Evolutionary conservation across 1,139 yeast species (phyloP).

Genomic region (Barnettozyma hawaiiensis): DNA sequence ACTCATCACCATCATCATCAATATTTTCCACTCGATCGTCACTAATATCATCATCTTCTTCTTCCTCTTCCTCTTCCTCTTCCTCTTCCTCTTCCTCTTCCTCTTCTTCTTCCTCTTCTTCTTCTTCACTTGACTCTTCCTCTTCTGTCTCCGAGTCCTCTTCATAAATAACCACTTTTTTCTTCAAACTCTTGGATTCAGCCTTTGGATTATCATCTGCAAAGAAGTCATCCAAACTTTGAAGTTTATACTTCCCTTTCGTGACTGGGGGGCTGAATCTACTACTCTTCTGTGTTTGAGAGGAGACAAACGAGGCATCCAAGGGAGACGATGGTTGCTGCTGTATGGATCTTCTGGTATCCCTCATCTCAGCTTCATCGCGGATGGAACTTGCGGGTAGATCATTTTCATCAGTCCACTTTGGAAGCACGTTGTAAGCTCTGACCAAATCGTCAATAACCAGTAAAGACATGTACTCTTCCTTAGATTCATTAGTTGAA

Average conservation of each 20-base stretch:
- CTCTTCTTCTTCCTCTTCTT: conserved; percentile 15
- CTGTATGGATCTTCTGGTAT: conserved; percentile 16
- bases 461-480: conserved; percentile 32
- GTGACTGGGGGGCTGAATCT: conserved; percentile 14
- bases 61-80: conserved; percentile 8
- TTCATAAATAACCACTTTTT: conserved; percentile 29
- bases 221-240: conserved; percentile 82
- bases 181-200: conserved; percentile 11
- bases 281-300: background rate
- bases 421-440: conserved; percentile 19
- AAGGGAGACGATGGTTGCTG: conserved; percentile 7
- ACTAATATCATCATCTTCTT: conserved; percentile 2
- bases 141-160: conserved; percentile 29
- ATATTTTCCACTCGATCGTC: no score
- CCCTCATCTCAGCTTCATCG: conserved; percentile 18
- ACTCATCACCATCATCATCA: conserved; percentile 1
- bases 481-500: conserved; percentile 35
- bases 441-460: conserved; percentile 34
- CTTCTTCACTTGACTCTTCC: conserved; percentile 28
- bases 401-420: conserved; percentile 15
- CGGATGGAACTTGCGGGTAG: conserved; percentile 18
- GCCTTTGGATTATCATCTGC: conserved; percentile 43
- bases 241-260: conserved; percentile 46
- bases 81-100: conserved; percentile 25
- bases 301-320: background rate